Evolutionary conservation across 2,329 filamentous ascomycete species (phyloP).

Genomic region (Acephala macrosclerotiorum): DNA sequence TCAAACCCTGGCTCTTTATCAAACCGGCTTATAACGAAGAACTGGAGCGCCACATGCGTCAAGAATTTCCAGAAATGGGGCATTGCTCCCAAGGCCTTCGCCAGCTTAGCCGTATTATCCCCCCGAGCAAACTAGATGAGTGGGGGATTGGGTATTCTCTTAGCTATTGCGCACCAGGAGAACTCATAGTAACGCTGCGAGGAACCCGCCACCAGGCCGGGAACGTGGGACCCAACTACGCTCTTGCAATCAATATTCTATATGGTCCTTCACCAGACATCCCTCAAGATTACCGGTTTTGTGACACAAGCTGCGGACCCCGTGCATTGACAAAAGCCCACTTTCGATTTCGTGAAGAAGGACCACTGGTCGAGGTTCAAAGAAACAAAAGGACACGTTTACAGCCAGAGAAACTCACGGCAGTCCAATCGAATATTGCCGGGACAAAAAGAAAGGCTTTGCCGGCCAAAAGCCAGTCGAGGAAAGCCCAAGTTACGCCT

Average conservation of each 20-base stretch:
- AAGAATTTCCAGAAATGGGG: not conserved
- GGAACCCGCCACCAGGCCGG: not conserved
- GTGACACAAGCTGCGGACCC: constrained; percentile 11
- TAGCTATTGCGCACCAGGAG: not conserved
- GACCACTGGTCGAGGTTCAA: too few species aligned
- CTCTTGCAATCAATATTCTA: not conserved
- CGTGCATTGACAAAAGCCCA: constrained; percentile 12
- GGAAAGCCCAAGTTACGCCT: constrained; percentile 17
- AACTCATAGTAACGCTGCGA: not conserved
- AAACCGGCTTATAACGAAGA: not conserved
- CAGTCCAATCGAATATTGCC: too few species aligned
- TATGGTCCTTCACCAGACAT: not conserved
- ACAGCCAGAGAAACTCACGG: too few species aligned
- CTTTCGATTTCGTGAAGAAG: constrained; percentile 12
- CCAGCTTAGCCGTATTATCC: not conserved
- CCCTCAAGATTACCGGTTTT: constrained; percentile 13
- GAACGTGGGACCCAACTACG: not conserved
- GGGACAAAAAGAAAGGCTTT: too few species aligned
- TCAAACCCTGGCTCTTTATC: not conserved
- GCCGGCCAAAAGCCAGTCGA: too few species aligned
- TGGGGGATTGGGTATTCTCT: not conserved
- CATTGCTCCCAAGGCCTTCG: not conserved
- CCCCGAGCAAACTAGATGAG: constrained; percentile 6
- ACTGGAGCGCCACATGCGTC: not conserved
- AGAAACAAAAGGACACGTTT: too few species aligned